These are phyloP conservation scores for Penicillium soppii DNA, from an alignment of 495 filamentous ascomycete species.

Conservation along the genomic window DNA sequence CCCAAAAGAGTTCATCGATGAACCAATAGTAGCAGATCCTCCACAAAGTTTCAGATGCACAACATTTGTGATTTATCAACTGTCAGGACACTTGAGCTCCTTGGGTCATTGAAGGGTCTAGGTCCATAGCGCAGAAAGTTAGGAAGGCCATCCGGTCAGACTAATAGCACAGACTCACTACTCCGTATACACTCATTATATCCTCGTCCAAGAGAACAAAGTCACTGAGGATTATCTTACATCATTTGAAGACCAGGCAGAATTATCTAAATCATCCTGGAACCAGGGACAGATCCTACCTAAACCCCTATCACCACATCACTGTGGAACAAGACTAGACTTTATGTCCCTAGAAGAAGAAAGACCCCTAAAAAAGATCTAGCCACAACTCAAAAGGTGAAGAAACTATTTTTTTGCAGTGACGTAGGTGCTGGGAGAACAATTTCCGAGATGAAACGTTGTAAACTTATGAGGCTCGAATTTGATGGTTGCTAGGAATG, in stretches of 20 bases:
- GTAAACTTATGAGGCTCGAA: slow-evolving; percentile 14
- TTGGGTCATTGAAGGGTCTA: neutral
- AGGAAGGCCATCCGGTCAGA: slow-evolving; percentile 8
- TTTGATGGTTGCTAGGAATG: slow-evolving; percentile 17
- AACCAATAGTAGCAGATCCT: neutral
- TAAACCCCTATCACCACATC: too few species aligned
- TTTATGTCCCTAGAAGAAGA: too few species aligned
- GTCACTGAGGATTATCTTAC: too few species aligned
- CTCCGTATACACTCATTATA: too few species aligned
- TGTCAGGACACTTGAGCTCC: slow-evolving; percentile 15
- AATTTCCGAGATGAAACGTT: slow-evolving; percentile 21
- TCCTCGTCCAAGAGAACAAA: too few species aligned
- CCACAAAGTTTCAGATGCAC: neutral
- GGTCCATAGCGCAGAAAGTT: slow-evolving; percentile 3
- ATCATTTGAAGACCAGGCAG: too few species aligned
- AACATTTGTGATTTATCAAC: slow-evolving; percentile 23
- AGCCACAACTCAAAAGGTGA: neutral
- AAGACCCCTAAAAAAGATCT: neutral
- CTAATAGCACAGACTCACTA: too few species aligned
- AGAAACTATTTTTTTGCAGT: neutral
- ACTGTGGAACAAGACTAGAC: too few species aligned
- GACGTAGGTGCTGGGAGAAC: slow-evolving; percentile 1
- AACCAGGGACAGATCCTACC: too few species aligned
- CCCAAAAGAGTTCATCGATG: neutral
- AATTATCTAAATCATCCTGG: too few species aligned